Evolutionary conservation across 2,329 filamentous ascomycete species (phyloP).

Genomic region (Fusarium palustre): DNA sequence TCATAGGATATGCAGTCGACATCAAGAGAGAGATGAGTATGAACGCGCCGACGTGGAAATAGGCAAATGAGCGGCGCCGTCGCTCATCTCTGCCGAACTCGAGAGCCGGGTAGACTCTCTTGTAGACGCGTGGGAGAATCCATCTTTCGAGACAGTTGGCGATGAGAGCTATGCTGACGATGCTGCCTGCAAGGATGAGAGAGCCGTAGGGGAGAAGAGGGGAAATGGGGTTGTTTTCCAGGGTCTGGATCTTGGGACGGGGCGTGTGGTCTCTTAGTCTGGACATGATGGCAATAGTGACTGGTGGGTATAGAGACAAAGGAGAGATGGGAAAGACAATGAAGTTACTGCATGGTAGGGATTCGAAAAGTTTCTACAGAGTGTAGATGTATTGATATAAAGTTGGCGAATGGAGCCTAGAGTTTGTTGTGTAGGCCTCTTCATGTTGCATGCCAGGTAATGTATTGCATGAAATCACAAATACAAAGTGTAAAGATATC

Average conservation of each 20-base stretch:
- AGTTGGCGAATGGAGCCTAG: neutral
- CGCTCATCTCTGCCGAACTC: conserved; percentile 11
- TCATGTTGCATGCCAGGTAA: neutral
- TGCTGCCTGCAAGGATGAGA: conserved; percentile 6
- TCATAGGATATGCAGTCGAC: neutral
- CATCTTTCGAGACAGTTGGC: conserved; percentile 23
- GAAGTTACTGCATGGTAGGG: neutral
- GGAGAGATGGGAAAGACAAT: neutral
- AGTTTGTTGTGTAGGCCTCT: neutral
- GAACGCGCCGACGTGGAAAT: conserved; percentile 18
- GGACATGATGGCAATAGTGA: neutral
- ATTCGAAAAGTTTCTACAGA: neutral
- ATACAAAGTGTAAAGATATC: neutral
- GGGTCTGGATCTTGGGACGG: neutral
- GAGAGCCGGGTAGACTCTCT: neutral
- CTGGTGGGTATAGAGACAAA: neutral
- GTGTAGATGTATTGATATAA: neutral
- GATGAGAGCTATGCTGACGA: conserved; percentile 11
- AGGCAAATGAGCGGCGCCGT: conserved; percentile 16
- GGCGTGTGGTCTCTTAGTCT: neutral
- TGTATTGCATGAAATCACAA: neutral
- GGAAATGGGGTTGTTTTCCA: conserved; percentile 18
- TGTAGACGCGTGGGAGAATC: conserved; percentile 6
- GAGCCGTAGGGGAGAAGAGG: conserved; percentile 10
- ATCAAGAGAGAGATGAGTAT: conserved; percentile 1